phyloP scores from a whole-genome alignment of 176 grass and related monocot species.

The Alopecurus myosuroides region DNA sequence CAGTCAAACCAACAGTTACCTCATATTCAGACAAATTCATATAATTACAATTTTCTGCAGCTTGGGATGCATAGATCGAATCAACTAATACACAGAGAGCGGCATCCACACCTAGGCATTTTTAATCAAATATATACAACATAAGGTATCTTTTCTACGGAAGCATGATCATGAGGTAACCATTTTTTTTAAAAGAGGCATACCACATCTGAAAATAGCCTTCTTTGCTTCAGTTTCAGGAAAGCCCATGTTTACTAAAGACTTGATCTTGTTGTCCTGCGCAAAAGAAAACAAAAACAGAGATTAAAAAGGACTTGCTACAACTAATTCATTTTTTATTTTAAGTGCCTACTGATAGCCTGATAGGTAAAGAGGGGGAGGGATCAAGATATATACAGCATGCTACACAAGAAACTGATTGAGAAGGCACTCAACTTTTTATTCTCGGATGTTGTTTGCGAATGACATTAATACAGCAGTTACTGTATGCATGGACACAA shows the following conservation, averaged over 20 bases:
- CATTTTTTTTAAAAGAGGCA: constrained; percentile 7
- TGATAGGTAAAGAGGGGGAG: neutral
- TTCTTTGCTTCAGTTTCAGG: constrained; percentile 38
- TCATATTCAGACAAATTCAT: constrained; percentile 24
- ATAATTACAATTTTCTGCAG: constrained; percentile 18
- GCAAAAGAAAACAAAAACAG: constrained; percentile 42
- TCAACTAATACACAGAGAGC: constrained; percentile 56
- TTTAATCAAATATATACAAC: neutral
- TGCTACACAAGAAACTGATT: neutral
- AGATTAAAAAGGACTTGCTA: neutral
- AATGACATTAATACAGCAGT: neutral
- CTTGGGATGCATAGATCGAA: constrained; percentile 61
- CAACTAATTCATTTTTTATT: neutral
- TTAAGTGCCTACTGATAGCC: neutral
- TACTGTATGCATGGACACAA: neutral
- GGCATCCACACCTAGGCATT: constrained; percentile 52
- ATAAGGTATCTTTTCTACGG: neutral
- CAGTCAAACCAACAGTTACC: constrained; percentile 28
- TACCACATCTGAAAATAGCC: constrained; percentile 81
- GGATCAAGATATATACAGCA: too few species aligned
- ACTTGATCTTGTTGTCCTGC: constrained; percentile 38
- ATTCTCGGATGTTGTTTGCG: neutral
- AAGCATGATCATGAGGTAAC: neutral
- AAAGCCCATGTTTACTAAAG: constrained; percentile 72
- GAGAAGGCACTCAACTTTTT: neutral